Conservation (phyloP, 805 yeast genomes). For the Wickerhamomyces tratensis region DNA sequence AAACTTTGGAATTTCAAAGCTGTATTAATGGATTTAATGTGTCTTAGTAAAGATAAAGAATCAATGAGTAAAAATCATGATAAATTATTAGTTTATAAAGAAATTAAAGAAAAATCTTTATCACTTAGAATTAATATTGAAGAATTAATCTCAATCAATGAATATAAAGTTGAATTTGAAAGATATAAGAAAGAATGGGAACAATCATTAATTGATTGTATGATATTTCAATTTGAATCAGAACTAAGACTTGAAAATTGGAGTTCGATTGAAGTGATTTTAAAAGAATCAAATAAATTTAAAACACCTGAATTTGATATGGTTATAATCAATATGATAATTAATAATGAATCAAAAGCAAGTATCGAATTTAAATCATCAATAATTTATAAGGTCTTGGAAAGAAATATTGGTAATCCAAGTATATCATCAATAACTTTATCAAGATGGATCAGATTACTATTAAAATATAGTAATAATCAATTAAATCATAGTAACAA, state of each 20-base stretch:
- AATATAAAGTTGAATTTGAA: constrained; percentile 5
- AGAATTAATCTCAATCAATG: constrained; percentile 6
- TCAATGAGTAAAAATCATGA: neutral
- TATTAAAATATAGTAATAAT: constrained; percentile 8
- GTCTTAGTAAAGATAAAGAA: constrained; percentile 4
- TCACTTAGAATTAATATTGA: constrained; percentile 8
- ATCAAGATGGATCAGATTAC: constrained; percentile 21
- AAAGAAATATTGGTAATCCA: constrained; percentile 13
- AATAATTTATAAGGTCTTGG: constrained; percentile 13
- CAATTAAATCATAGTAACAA: neutral
- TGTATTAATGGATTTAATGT: constrained; percentile 8
- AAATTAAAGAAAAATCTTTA: constrained; percentile 3
- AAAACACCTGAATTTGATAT: constrained; percentile 14
- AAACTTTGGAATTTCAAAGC: constrained; percentile 12
- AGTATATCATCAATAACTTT: constrained; percentile 7
- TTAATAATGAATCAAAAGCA: constrained; percentile 4
- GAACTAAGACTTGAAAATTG: constrained; percentile 16
- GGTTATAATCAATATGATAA: constrained; percentile 12
- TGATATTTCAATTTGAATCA: constrained; percentile 16
- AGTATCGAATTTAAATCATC: constrained; percentile 11
- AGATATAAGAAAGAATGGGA: constrained; percentile 9
- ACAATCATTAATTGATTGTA: constrained; percentile 13
- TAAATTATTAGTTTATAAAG: constrained; percentile 3
- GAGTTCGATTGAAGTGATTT: constrained; percentile 9
- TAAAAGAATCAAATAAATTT: constrained; percentile 10